Conservation (phyloP, 768 basidiomycete species). For the Phanerodontia chrysosporium region DNA sequence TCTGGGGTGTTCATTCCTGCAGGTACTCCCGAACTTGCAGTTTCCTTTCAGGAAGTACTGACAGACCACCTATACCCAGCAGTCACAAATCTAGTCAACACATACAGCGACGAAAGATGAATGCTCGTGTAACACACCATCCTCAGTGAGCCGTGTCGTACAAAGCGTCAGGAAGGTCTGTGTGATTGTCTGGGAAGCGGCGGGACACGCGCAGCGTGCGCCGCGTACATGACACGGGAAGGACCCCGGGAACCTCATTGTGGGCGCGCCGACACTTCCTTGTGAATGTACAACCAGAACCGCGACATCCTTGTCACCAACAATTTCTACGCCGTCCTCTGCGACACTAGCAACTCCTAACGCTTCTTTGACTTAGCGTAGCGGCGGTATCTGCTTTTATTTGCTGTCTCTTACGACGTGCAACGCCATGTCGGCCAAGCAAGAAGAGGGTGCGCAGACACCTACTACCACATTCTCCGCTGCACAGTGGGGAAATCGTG, state of each 20-base stretch:
- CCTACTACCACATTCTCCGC: conserved; percentile 30
- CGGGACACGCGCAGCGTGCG: not conserved
- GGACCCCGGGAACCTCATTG: not conserved
- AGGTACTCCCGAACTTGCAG: conserved; percentile 63
- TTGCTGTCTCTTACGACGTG: no score
- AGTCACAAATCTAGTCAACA: not conserved
- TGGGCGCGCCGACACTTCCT: not conserved
- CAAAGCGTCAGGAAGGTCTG: not conserved
- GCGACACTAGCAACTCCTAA: not conserved
- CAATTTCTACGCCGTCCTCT: not conserved
- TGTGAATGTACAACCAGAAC: not conserved
- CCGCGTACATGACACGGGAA: not conserved
- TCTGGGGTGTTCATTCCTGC: conserved; percentile 62
- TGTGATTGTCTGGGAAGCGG: not conserved
- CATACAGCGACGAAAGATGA: not conserved
- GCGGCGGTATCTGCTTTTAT: no score
- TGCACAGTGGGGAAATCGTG: conserved; percentile 38
- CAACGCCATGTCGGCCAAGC: conserved; percentile 33
- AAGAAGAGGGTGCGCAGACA: conserved; percentile 31
- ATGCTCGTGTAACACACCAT: not conserved
- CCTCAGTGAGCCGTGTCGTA: not conserved
- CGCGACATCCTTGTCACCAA: not conserved
- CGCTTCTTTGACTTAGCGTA: no score
- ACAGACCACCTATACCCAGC: conserved; percentile 45
- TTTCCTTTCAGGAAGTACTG: conserved; percentile 57